Evolutionary conservation across 441 rosid genomes (phyloP), one percentile per base, ranked within the genome.

Genomic region (Arabidopsis hybrid): DNA sequence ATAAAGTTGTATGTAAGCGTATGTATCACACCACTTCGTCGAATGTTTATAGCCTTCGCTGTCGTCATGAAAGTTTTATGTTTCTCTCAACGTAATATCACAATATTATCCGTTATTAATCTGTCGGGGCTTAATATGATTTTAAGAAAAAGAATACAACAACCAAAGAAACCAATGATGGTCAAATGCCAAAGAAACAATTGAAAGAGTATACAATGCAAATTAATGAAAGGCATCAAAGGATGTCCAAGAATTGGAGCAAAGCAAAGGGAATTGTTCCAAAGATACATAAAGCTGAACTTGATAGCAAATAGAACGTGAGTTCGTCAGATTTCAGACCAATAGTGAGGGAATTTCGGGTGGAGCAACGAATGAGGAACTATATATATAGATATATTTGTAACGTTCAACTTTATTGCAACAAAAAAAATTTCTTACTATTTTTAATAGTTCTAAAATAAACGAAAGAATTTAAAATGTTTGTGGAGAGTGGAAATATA

Each of bases 1-100:
- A 75, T 75, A 75, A 75, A 60, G 32, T 40, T 42, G n/a, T 31
- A 40, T 60, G 68, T 43, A 40, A 34, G n/a, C 52, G 57, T 42
- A 35, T 34, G 40, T 4, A 46, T 51, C 8, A 53, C 49, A 8
- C 3, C 50, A 35, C 58, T 45, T n/a, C 12, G 13, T 47, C 18
- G 61, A 58, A 49, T 29, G 67, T 65, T 26, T 35, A 46, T 42
- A 72, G 31, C 38, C 69, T 72, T 63, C 31, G 7, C 49, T 36
- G n/a, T n/a, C n/a, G 18, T 17, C 13, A 26, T 50, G 50, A 49
- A 49, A 49, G 61, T 61, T 52, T 31, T 60, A 16, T 50, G 67
- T 29, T 39, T 60, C 17, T 51, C 18, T 38, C 5, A 38, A 38
- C 36, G 8, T 26, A 61, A 12, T 1, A 71, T 57, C 45, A 45